A percentile compares a stretch with the other conserved stretches of the same genome.
These are phyloP conservation scores for Neckera pumila DNA, from an alignment of 225 moss, liverwort and hornwort genomes.

Conservation along the genomic window DNA sequence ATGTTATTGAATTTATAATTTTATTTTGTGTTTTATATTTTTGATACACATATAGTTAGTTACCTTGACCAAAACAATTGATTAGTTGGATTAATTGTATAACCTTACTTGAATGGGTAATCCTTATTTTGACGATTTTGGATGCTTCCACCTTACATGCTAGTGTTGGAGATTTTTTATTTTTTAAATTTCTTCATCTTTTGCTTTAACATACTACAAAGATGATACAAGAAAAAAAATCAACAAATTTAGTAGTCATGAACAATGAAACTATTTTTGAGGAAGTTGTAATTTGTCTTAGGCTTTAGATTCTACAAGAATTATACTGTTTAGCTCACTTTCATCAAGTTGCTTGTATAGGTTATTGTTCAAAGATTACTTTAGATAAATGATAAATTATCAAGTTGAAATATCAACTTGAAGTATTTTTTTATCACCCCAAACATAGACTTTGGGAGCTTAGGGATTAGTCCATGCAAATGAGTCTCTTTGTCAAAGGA, in stretches of 20 bases:
- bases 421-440: not conserved
- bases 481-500: not conserved
- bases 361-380: not conserved
- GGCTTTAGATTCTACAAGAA: too few species aligned
- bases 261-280: too few species aligned
- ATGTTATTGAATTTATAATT: not conserved
- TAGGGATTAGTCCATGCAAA: not conserved
- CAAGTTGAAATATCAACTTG: not conserved
- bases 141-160: too few species aligned
- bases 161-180: too few species aligned
- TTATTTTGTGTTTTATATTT: not conserved
- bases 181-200: too few species aligned
- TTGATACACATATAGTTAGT: accelerated
- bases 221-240: too few species aligned
- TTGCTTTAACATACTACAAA: too few species aligned
- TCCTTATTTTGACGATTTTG: too few species aligned
- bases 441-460: not conserved
- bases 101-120: not conserved
- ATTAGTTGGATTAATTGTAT: not conserved
- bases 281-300: too few species aligned
- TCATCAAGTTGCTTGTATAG: not conserved
- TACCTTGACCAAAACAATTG: not conserved
- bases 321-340: too few species aligned
- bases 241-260: too few species aligned
- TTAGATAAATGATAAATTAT: not conserved